phyloP scores from a whole-genome alignment of 2,329 filamentous ascomycete species.

The Trichoderma atrobrunneum region DNA sequence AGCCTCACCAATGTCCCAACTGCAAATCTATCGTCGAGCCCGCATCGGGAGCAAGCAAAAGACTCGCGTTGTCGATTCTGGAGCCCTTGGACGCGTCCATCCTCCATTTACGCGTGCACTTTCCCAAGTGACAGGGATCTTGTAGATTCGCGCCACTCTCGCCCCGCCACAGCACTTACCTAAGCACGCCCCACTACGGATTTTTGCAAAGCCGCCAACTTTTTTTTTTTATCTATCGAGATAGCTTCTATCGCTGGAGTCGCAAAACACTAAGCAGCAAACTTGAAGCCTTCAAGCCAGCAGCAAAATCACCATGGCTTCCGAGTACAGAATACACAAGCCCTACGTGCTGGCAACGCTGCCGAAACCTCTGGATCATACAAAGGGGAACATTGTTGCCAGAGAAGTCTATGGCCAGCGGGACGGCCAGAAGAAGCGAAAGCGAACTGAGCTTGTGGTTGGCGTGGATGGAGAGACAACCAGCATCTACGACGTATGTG shows the following conservation, averaged over 20 bases:
- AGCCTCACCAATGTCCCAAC: neutral
- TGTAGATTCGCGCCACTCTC: constrained; percentile 7
- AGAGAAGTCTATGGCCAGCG: constrained; percentile 61
- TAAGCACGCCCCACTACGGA: constrained; percentile 34
- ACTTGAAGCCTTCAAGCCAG: neutral
- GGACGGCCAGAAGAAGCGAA: constrained; percentile 57
- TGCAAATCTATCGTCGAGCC: neutral
- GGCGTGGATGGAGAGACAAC: constrained; percentile 64
- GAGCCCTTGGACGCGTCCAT: constrained; percentile 13
- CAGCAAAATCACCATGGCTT: constrained; percentile 45
- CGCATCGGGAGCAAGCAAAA: neutral
- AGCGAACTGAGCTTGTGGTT: constrained; percentile 61
- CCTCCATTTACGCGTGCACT: constrained; percentile 20
- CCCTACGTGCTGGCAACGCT: constrained; percentile 62
- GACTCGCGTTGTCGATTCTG: neutral
- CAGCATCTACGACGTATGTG: constrained; percentile 62
- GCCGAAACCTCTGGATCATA: constrained; percentile 55
- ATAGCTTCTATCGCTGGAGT: constrained; percentile 27
- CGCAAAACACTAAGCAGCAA: constrained; percentile 1
- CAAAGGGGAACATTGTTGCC: constrained; percentile 51
- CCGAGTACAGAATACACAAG: constrained; percentile 60
- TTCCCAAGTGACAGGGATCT: constrained; percentile 5
- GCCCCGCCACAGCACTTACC: constrained; percentile 22
- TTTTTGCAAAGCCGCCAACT: constrained; percentile 36
- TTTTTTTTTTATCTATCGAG: constrained; percentile 34